Percentiles rank a stretch among this genome's conserved stretches.
Conservation (phyloP, 2,329 filamentous ascomycete species). For the Colletotrichum higginsianum region DNA sequence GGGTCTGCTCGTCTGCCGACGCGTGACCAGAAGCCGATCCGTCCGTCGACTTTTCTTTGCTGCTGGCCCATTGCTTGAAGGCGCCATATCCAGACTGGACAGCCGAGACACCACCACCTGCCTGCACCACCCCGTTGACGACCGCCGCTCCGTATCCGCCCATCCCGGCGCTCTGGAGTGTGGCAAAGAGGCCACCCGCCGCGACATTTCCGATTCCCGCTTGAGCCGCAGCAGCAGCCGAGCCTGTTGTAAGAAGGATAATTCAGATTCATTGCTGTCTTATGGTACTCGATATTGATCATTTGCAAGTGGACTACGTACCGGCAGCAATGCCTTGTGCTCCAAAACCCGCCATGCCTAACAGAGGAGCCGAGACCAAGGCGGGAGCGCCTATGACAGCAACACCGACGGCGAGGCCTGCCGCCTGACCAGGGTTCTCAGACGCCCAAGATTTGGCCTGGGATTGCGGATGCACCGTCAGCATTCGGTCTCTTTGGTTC, state of each 20-base stretch:
- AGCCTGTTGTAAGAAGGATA: neutral
- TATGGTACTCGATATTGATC: too few relatives aligned
- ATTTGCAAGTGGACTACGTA: neutral
- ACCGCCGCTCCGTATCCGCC: neutral
- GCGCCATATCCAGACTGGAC: neutral
- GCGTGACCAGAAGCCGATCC: neutral
- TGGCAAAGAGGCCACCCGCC: neutral
- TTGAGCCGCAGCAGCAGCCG: neutral
- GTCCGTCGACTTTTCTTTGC: neutral
- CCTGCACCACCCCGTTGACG: neutral
- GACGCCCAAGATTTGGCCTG: neutral
- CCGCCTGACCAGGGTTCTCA: neutral
- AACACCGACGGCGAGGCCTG: neutral
- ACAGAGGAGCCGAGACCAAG: neutral
- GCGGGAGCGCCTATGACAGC: neutral
- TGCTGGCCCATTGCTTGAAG: neutral
- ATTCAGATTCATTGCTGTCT: neutral
- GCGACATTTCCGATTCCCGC: slow-evolving; percentile 10
- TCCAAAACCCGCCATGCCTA: slow-evolving; percentile 2
- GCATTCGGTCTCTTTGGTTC: neutral
- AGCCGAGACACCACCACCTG: neutral
- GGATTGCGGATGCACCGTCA: neutral
- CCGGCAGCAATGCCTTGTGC: neutral
- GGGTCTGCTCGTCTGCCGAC: neutral
- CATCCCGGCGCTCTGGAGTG: neutral